Evolutionary conservation across 345 rosid species (phyloP), one percentile per base, ranked within the genome.

Genomic region (Raphanus raphanistrum): DNA sequence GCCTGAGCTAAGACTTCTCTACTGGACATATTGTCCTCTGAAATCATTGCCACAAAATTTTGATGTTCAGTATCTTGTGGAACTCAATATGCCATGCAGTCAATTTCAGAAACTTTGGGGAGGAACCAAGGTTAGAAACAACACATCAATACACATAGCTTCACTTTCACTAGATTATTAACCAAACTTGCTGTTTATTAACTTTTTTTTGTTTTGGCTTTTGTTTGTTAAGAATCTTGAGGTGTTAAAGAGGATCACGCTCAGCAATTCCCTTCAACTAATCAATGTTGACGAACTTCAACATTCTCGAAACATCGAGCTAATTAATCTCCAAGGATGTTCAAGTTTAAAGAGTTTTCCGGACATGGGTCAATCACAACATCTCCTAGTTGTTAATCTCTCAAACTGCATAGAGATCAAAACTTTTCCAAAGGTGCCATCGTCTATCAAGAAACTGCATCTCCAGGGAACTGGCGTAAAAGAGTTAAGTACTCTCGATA

Each of bases 21-120:
- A 76, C 13, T 84, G 82, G 80, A 68, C 63, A 0, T 5, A 69
- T 31, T 76, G 70, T 52, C 74, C 80, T 48, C 29, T 76, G 9
- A 7, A 33, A 50, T 26, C 1, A 6, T 7, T 76, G 16, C 74
- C 74, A 6, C 43, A 35, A 50, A 2, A 58, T 0, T 79, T 76
- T 41, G 25, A 55, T 6, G 45, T 28, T 36, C 36, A 7, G 70
- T 26, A 55, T 4, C 81, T 84, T 27, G 50, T 79, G 41, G 79
- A 50, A 27, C 74, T 81, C 66, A 12, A 48, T 31, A 2, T 81
- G 29, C 4, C 35, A 6, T 4, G 8, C 15, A 76, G 86, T 25
- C 6, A 15, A 6, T 32, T 81, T 48, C 1, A 52, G 31, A 61
- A 52, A 29, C 81, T 81, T 4, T 78, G 84, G 86, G n/a, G 1